A percentile compares a stretch with the other conserved stretches of the same genome.
Conservation (phyloP, 352 stramenopile genomes). For the Globisporangium abappressorium region DNA sequence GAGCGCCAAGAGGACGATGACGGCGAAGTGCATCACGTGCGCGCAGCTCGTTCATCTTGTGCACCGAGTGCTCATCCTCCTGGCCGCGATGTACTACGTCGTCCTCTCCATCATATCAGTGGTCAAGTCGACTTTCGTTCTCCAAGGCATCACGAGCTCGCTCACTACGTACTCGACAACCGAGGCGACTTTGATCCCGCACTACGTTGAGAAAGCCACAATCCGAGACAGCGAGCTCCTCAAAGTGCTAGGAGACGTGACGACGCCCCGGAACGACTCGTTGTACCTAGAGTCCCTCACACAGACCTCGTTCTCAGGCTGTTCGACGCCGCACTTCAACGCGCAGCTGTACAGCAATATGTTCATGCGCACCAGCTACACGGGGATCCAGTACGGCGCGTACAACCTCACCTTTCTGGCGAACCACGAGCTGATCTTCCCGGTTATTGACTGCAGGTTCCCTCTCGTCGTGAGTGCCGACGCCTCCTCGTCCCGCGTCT, state of each 20-base stretch:
- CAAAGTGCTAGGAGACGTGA: conserved; percentile 24
- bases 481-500: conserved; percentile 9
- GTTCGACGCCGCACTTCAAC: conserved; percentile 17
- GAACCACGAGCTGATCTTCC: conserved; percentile 5
- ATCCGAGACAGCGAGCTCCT: conserved; percentile 35
- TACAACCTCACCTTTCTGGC: conserved; percentile 24
- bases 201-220: conserved; percentile 20
- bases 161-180: neutral
- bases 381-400: neutral
- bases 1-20: no score
- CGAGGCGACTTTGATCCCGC: conserved; percentile 21
- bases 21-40: neutral
- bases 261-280: conserved; percentile 23
- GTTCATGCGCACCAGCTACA: conserved; percentile 17
- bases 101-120: neutral
- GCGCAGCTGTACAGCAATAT: conserved; percentile 27
- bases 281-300: conserved; percentile 21
- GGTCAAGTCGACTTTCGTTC: neutral
- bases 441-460: conserved; percentile 16
- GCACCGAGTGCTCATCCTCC: neutral
- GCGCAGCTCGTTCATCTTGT: neutral
- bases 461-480: neutral
- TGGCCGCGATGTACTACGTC: conserved; percentile 5
- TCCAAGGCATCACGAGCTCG: neutral
- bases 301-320: conserved; percentile 20